A percentile compares a stretch with the other conserved stretches of the same genome.
phyloP scores from a whole-genome alignment of 345 rosid species.

The Microcos paniculata region DNA sequence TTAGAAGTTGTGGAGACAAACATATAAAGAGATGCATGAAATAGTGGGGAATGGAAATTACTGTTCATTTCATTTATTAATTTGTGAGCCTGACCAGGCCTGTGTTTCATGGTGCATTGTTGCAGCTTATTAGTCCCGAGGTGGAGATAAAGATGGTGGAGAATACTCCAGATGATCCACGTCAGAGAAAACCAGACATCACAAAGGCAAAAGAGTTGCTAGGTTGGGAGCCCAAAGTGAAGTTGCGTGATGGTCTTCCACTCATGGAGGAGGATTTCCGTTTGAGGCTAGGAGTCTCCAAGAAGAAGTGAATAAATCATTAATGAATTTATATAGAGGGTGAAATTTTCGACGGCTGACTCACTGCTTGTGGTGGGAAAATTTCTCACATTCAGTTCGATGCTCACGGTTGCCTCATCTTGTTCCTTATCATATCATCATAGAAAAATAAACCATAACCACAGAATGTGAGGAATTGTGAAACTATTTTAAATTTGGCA shows the following conservation, averaged over 20 bases:
- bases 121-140: constrained; percentile 70
- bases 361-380: not conserved
- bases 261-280: constrained; percentile 93
- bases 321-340: not conserved
- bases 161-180: constrained; percentile 92
- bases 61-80: not conserved
- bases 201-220: constrained; percentile 77
- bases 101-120: not conserved
- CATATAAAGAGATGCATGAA: not conserved
- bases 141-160: constrained; percentile 85
- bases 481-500: not conserved
- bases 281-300: constrained; percentile 61
- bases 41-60: not conserved
- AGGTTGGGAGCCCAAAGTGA: constrained; percentile 92
- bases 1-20: not conserved
- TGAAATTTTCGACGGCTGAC: constrained; percentile 1
- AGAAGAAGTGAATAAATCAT: constrained; percentile 26
- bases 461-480: not conserved
- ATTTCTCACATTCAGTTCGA: not conserved
- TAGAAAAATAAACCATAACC: constrained; percentile 6
- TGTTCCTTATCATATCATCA: not conserved
- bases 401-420: not conserved
- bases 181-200: constrained; percentile 90
- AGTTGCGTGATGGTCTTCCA: constrained; percentile 81
- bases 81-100: not conserved